Evolutionary conservation across 176 grass and related monocot species (phyloP), one percentile per base, ranked within the genome.

Genomic region (Alopecurus myosuroides): DNA sequence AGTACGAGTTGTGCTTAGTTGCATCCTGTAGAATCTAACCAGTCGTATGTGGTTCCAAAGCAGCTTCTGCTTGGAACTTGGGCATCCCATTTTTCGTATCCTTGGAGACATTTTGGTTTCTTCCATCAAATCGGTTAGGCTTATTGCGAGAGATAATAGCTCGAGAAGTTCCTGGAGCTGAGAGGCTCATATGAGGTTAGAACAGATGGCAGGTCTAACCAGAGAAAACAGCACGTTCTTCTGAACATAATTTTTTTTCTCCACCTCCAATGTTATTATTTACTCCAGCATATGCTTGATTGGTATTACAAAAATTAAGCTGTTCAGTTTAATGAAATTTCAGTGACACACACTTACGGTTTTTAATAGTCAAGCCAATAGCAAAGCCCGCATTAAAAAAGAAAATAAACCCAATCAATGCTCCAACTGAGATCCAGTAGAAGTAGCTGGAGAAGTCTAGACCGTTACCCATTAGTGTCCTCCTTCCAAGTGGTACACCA

Each of bases 351-450:
- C 44, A 82, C 73, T 85, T 88, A 94, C 92, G 63, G 55, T 53
- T 91, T 85, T 71, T 97, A 68, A 91, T 82, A 82, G 88, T 92
- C 76, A 97, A 92, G 49, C 83, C 77, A 8, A 91, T 53, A 18
- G 90, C 62, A 85, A 92, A 97, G 70, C 77, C 92, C 36, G 84
- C 65, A 70, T 97, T 97, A 33, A 91, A 87, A 23, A 97, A 71
- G 11, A 97, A 31, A 44, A 87, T 86, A 74, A 85, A 94, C 11
- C 82, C 88, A 67, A 89, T n/a, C 44, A 97, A 40, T 87, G 95
- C 95, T 81, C 84, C 95, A 57, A 94, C 23, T 84, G 88, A 87
- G 73, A 94, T 92, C 95, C 92, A 97, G 53, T 94, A 97, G 62
- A 87, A 94, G 87, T 97, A 57, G 35, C 22, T 46, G 3, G 83